Conservation (phyloP, 345 rosid genomes). For the Anacardium occidentale region DNA sequence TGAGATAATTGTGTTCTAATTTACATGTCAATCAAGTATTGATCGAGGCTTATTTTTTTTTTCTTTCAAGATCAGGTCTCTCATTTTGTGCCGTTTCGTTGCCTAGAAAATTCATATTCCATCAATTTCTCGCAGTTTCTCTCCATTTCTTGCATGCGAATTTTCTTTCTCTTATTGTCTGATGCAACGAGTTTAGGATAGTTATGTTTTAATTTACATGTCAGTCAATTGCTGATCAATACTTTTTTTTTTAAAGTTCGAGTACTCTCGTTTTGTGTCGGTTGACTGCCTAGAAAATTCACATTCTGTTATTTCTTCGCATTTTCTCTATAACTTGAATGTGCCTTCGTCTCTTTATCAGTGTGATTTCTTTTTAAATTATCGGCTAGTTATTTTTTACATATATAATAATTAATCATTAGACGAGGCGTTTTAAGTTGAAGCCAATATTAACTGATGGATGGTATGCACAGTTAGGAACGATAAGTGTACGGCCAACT, state of each 20-base stretch:
- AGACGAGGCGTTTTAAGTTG: not conserved
- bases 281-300: slow-evolving; percentile 8
- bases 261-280: not conserved
- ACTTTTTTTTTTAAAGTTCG: not conserved
- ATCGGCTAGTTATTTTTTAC: not conserved
- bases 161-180: not conserved
- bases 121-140: not conserved
- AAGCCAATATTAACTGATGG: not conserved
- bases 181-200: too few species aligned
- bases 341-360: not conserved
- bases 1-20: too few species aligned
- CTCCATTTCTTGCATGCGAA: not conserved
- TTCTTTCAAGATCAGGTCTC: not conserved
- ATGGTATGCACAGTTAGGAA: not conserved
- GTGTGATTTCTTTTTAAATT: not conserved
- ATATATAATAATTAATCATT: not conserved
- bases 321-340: not conserved
- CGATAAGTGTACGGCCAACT: not conserved
- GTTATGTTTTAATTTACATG: too few species aligned
- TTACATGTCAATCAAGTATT: too few species aligned
- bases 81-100: slow-evolving; percentile 6
- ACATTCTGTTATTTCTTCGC: slow-evolving; percentile 12
- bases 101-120: slow-evolving; percentile 8
- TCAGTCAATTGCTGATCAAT: too few species aligned
- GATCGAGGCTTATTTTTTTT: too few species aligned